A percentile compares a stretch with the other conserved stretches of the same genome.
phyloP scores from a whole-genome alignment of 768 basidiomycete species.

The Phanerodontia chrysosporium region DNA sequence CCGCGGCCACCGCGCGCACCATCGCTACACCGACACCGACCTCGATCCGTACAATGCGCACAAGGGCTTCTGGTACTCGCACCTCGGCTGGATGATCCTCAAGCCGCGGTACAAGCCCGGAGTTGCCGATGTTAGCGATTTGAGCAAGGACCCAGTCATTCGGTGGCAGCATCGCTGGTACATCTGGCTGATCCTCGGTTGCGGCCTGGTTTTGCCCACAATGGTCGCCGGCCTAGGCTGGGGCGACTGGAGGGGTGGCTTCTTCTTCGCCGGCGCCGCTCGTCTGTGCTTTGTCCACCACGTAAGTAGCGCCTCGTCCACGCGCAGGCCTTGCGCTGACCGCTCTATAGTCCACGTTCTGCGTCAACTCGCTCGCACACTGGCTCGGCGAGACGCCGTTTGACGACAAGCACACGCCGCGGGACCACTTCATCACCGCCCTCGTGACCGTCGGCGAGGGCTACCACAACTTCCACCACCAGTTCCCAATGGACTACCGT shows the following conservation, averaged over 20 bases:
- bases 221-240: conserved; percentile 71
- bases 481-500: conserved; percentile 96
- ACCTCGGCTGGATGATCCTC: conserved; percentile 91
- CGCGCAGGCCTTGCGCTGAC: background rate
- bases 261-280: conserved; percentile 76
- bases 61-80: conserved; percentile 82
- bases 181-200: conserved; percentile 59
- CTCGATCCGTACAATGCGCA: conserved; percentile 95
- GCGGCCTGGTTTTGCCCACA: conserved; percentile 74
- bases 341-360: conserved; percentile 81
- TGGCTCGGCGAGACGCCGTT: conserved; percentile 93
- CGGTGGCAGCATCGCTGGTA: conserved; percentile 88
- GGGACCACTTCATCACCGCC: conserved; percentile 86
- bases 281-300: conserved; percentile 86
- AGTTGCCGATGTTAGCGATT: conserved; percentile 84
- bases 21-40: conserved; percentile 95
- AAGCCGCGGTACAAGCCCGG: conserved; percentile 88
- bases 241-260: conserved; percentile 86
- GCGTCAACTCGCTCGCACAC: conserved; percentile 94
- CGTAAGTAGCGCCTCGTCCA: conserved; percentile 38
- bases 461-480: conserved; percentile 98
- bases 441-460: conserved; percentile 92
- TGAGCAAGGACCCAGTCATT: conserved; percentile 75
- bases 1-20: conserved; percentile 95
- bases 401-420: conserved; percentile 92